Conservation (phyloP, 176 grass and related monocot species). For the Phoenix roebelenii region DNA sequence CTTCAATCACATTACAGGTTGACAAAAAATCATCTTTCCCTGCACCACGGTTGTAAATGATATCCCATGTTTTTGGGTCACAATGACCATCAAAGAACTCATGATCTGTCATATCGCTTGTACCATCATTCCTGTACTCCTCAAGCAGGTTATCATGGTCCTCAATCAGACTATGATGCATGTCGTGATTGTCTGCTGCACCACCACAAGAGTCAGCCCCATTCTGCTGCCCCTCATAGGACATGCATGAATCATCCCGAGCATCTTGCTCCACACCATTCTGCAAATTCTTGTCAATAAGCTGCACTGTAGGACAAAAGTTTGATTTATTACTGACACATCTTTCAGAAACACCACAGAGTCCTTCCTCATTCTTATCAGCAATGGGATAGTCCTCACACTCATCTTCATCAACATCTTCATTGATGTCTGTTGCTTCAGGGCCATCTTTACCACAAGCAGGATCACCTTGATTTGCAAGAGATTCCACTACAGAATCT, state of each 20-base stretch:
- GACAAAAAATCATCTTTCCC: conserved; percentile 59
- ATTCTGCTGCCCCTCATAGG: conserved; percentile 2
- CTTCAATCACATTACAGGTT: conserved; percentile 65
- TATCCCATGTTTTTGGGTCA: conserved; percentile 48
- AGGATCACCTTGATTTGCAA: conserved; percentile 22
- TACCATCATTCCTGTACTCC: conserved; percentile 1
- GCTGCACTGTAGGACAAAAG: neutral
- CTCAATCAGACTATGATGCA: neutral
- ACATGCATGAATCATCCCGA: conserved; percentile 10
- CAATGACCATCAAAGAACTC: conserved; percentile 21
- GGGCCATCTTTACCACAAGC: conserved; percentile 19
- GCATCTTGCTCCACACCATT: neutral
- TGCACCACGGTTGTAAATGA: conserved; percentile 32
- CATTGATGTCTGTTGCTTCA: conserved; percentile 2
- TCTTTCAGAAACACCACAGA: neutral
- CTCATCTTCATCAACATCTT: conserved; percentile 18
- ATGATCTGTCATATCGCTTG: neutral
- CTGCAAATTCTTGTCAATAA: neutral
- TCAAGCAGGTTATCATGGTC: neutral
- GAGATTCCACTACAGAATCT: conserved; percentile 44
- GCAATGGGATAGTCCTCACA: conserved; percentile 15
- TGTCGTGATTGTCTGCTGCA: neutral
- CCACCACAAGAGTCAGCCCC: neutral
- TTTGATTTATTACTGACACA: neutral
- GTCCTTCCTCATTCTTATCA: conserved; percentile 14